phyloP scores from a whole-genome alignment of 495 filamentous ascomycete genomes.

The Podospora comata region DNA sequence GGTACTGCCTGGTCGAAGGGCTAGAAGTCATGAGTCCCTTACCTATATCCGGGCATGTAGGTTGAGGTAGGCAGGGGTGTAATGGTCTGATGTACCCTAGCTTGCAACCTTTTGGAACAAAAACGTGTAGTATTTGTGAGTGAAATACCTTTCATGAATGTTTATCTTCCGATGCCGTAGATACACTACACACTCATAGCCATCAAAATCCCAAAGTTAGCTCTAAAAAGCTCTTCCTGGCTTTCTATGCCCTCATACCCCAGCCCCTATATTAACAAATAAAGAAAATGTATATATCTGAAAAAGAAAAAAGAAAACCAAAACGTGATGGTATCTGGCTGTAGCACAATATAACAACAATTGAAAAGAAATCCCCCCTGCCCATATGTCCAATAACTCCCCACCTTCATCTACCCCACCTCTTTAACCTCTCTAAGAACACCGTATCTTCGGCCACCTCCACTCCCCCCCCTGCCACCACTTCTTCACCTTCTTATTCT shows the following conservation, averaged over 20 bases:
- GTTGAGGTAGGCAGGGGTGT: no score
- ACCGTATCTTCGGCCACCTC: neutral
- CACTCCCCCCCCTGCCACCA: conserved; percentile 13
- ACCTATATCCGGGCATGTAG: no score
- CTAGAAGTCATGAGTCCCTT: no score
- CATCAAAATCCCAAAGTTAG: neutral
- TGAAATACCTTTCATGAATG: no score
- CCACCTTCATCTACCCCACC: neutral
- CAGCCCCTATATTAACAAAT: neutral
- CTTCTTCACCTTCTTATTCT: conserved; percentile 38
- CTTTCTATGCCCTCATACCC: neutral
- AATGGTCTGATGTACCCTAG: no score
- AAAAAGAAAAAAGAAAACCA: neutral
- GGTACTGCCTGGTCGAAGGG: no score
- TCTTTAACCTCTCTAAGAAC: neutral
- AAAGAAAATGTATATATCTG: neutral
- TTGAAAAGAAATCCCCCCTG: neutral
- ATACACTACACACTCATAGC: no score
- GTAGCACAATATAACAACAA: neutral
- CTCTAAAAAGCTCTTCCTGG: neutral
- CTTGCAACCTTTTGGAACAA: no score
- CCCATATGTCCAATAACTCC: neutral
- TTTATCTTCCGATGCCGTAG: no score
- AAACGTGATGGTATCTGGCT: neutral
- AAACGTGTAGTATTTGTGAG: no score